phyloP scores from a whole-genome alignment of 2,329 filamentous ascomycete genomes.

The Botrytis elliptica region DNA sequence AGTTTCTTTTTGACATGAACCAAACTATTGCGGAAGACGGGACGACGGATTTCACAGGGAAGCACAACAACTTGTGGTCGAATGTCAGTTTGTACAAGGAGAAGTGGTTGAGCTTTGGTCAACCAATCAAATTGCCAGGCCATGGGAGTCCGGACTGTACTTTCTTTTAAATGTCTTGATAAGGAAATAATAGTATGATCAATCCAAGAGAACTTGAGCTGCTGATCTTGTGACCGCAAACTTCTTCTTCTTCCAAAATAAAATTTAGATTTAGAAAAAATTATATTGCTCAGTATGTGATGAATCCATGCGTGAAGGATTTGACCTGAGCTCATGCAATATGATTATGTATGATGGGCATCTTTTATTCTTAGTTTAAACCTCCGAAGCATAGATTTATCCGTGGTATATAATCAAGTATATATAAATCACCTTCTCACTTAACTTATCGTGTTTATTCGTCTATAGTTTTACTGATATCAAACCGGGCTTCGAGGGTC shows the following conservation, averaged over 20 bases:
- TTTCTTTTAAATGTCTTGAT: too few relatives aligned
- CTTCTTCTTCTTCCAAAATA: not conserved
- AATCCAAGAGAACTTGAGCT: not conserved
- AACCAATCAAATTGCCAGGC: not conserved
- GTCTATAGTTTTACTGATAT: not conserved
- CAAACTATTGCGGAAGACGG: not conserved
- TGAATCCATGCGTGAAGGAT: not conserved
- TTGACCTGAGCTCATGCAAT: not conserved
- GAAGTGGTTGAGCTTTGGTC: not conserved
- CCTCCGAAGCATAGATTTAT: not conserved
- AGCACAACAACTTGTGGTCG: not conserved
- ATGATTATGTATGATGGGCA: not conserved
- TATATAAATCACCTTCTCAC: too few relatives aligned
- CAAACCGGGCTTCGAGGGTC: not conserved
- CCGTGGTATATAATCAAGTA: too few relatives aligned
- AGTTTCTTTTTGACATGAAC: rapidly evolving
- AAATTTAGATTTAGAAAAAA: not conserved
- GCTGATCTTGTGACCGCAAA: not conserved
- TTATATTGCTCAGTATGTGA: not conserved
- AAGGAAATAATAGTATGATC: not conserved
- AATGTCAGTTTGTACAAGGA: not conserved
- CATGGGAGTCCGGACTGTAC: not conserved
- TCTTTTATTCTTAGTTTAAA: not conserved
- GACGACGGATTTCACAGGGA: rapidly evolving
- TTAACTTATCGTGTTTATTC: not conserved